Evolutionary conservation across 768 basidiomycete genomes (phyloP).

Genomic region (Mycena galericulata): DNA sequence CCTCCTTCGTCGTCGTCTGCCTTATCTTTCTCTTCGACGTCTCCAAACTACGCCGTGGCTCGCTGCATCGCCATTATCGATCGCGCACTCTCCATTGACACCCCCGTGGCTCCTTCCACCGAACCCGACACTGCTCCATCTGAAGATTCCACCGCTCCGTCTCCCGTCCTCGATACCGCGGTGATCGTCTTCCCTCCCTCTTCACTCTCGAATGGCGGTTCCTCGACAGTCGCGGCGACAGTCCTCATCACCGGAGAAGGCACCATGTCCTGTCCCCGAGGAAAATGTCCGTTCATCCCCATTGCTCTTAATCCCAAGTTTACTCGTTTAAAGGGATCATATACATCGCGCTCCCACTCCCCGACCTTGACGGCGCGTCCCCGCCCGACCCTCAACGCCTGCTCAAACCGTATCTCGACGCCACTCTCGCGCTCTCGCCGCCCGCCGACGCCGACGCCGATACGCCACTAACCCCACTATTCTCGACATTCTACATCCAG

Average conservation of each 20-base stretch:
- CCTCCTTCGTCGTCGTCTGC: conserved; percentile 12
- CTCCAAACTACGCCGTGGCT: conserved; percentile 45
- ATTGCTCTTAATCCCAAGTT: conserved; percentile 14
- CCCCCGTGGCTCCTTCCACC: conserved; percentile 17
- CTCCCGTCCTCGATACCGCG: conserved; percentile 64
- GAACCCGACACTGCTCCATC: conserved; percentile 28
- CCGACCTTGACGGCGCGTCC: conserved; percentile 22
- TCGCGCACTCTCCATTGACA: conserved; percentile 42
- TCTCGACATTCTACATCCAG: conserved; percentile 70
- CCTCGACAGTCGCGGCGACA: conserved; percentile 63
- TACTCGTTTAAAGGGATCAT: conserved; percentile 62
- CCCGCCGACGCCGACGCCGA: conserved; percentile 31
- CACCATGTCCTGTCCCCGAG: conserved; percentile 78
- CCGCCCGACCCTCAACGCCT: conserved; percentile 50
- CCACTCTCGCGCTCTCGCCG: conserved; percentile 51
- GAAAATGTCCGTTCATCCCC: conserved; percentile 67
- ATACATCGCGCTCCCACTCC: conserved; percentile 66
- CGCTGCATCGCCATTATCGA: conserved; percentile 66
- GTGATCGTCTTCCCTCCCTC: conserved; percentile 83
- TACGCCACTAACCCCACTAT: conserved; percentile 53
- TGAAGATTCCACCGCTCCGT: conserved; percentile 18
- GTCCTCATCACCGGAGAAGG: conserved; percentile 79
- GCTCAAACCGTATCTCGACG: conserved; percentile 69
- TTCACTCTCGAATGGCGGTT: conserved; percentile 64
- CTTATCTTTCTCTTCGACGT: conserved; percentile 11